phyloP scores from a whole-genome alignment of 768 basidiomycete species.

The Pisolithus albus region DNA sequence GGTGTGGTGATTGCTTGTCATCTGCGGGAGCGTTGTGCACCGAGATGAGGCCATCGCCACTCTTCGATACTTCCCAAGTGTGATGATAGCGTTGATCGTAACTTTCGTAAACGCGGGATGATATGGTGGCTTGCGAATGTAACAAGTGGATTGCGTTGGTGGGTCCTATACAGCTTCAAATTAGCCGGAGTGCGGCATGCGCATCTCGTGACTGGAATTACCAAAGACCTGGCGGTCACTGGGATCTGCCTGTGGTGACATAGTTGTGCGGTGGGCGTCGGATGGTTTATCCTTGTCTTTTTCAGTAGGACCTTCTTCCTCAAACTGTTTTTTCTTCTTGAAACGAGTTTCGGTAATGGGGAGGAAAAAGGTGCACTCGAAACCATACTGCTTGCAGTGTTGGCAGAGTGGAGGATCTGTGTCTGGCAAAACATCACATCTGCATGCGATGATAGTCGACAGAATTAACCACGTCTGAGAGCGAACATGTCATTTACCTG shows the following conservation, averaged over 20 bases:
- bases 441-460: slow-evolving; percentile 9
- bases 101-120: slow-evolving; percentile 76
- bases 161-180: slow-evolving; percentile 49
- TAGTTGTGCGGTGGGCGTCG: slow-evolving; percentile 28
- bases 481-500: slow-evolving; percentile 36
- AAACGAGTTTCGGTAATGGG: slow-evolving; percentile 98
- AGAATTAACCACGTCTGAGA: neutral
- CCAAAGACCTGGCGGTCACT: slow-evolving; percentile 61
- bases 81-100: slow-evolving; percentile 88
- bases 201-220: slow-evolving; percentile 27
- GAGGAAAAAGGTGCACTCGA: slow-evolving; percentile 95
- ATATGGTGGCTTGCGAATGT: slow-evolving; percentile 84
- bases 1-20: slow-evolving; percentile 47
- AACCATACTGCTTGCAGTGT: slow-evolving; percentile 90
- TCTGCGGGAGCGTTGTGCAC: slow-evolving; percentile 58
- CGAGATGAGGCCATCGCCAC: slow-evolving; percentile 83
- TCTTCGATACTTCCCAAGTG: slow-evolving; percentile 76
- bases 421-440: slow-evolving; percentile 82
- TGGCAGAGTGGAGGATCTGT: slow-evolving; percentile 78
- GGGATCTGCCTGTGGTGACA: slow-evolving; percentile 42
- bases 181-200: slow-evolving; percentile 2
- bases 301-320: slow-evolving; percentile 51
- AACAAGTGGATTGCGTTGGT: slow-evolving; percentile 82
- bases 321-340: slow-evolving; percentile 81
- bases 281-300: slow-evolving; percentile 30